These are phyloP conservation scores for Mycogone perniciosa DNA, from an alignment of 2,329 filamentous ascomycete species.

Conservation along the genomic window DNA sequence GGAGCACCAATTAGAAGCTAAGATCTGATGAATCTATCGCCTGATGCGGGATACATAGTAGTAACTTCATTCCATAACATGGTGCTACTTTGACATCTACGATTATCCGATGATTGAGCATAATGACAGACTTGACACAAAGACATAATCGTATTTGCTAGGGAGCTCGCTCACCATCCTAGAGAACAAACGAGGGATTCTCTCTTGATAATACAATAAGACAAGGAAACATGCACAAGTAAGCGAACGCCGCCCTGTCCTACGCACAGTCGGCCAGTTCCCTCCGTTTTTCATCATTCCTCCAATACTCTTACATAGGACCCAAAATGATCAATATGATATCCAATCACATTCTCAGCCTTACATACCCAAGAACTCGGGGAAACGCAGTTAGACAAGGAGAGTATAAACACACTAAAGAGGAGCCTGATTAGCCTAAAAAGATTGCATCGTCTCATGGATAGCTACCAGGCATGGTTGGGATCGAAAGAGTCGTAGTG, in stretches of 20 bases:
- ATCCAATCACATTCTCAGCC: not conserved
- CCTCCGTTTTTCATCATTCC: not conserved
- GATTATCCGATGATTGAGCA: too few species aligned
- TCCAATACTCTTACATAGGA: not conserved
- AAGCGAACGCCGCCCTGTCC: not conserved
- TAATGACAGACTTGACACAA: too few species aligned
- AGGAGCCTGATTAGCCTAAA: not conserved
- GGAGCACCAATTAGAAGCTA: too few species aligned
- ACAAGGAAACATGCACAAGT: too few species aligned
- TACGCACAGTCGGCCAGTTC: not conserved
- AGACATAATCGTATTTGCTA: too few species aligned
- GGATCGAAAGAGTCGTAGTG: slow-evolving; percentile 52
- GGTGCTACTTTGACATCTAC: too few species aligned
- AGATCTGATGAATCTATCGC: not conserved
- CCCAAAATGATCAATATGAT: not conserved
- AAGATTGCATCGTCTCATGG: slow-evolving; percentile 28
- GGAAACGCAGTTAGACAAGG: not conserved
- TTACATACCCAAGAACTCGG: too few species aligned
- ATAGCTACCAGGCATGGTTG: slow-evolving; percentile 65
- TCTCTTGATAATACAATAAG: too few species aligned
- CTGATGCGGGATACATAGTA: not conserved
- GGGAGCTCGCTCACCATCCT: slow-evolving; percentile 7
- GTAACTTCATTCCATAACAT: not conserved
- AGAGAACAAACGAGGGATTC: slow-evolving; percentile 3
- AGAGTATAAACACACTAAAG: not conserved